phyloP scores from a whole-genome alignment of 2,329 filamentous ascomycete genomes.

The Hymenoscyphus repandus region DNA sequence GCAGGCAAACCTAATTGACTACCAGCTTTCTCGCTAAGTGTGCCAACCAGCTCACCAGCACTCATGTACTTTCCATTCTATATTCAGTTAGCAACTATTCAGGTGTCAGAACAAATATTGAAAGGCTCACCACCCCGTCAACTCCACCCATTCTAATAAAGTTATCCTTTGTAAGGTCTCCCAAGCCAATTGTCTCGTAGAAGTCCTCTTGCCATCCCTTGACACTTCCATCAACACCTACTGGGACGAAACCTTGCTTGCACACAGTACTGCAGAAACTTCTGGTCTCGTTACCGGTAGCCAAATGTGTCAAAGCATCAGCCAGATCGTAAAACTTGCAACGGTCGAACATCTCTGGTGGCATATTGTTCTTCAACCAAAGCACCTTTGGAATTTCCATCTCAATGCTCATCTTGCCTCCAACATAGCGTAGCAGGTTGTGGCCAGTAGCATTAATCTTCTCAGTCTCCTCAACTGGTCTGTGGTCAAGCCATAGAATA shows the following conservation, averaged over 20 bases:
- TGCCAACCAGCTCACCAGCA: constrained; percentile 85
- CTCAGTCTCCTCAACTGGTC: constrained; percentile 82
- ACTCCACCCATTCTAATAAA: constrained; percentile 94
- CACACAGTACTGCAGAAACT: constrained; percentile 96
- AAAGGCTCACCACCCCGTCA: constrained; percentile 78
- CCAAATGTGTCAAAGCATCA: constrained; percentile 89
- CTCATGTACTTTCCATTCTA: constrained; percentile 90
- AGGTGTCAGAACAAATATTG: constrained; percentile 29
- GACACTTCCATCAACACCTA: constrained; percentile 94
- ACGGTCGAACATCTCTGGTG: constrained; percentile 77
- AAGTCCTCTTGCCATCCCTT: constrained; percentile 99
- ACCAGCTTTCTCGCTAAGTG: constrained; percentile 77
- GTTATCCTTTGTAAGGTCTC: constrained; percentile 75
- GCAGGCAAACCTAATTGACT: constrained; percentile 76
- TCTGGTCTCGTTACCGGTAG: constrained; percentile 84
- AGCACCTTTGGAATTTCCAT: constrained; percentile 99
- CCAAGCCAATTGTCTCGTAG: constrained; percentile 77
- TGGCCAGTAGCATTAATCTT: constrained; percentile 91
- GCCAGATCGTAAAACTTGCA: constrained; percentile 97
- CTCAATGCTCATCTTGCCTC: constrained; percentile 97
- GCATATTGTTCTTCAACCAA: constrained; percentile 99
- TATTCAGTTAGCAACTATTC: constrained; percentile 17
- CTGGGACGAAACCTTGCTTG: constrained; percentile 93
- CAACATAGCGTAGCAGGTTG: constrained; percentile 91
- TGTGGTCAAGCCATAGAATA: constrained; percentile 95